phyloP scores from a whole-genome alignment of 1,139 yeast genomes.

The Debaryomyces nepalensis region DNA sequence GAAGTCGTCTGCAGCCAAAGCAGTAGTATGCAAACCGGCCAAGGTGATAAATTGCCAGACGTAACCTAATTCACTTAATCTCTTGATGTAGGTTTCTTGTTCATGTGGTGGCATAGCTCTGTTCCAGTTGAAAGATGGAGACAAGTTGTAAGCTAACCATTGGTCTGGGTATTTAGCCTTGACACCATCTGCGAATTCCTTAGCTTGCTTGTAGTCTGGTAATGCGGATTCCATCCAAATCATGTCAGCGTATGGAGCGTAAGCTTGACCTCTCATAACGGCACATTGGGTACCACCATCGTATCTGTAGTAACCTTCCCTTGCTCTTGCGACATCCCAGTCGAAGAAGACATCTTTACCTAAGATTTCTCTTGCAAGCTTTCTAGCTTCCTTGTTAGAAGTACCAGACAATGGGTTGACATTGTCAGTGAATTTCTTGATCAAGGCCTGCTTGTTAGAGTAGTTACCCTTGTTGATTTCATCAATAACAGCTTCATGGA shows the following conservation, averaged over 20 bases:
- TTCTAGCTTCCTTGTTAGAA: conserved; percentile 81
- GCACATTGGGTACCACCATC: conserved; percentile 98
- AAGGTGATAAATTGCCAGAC: conserved; percentile 98
- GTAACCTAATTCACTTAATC: conserved; percentile 89
- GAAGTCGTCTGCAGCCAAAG: conserved; percentile 87
- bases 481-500: conserved; percentile 90
- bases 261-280: conserved; percentile 95
- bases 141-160: conserved; percentile 95
- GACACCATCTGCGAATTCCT: conserved; percentile 93
- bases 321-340: conserved; percentile 96
- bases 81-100: conserved; percentile 87
- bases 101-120: conserved; percentile 87
- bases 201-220: conserved; percentile 92
- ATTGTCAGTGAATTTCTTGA: conserved; percentile 66
- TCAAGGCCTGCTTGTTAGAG: conserved; percentile 67
- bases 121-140: conserved; percentile 98
- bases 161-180: conserved; percentile 80
- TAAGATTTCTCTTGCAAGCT: conserved; percentile 72
- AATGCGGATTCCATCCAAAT: conserved; percentile 99
- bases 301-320: conserved; percentile 98
- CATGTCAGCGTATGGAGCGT: conserved; percentile 92
- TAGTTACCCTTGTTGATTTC: conserved; percentile 68
- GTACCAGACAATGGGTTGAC: conserved; percentile 77
- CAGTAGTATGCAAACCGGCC: conserved; percentile 97
- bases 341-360: conserved; percentile 89